These are phyloP conservation scores for Xerocomellus chrysenteron DNA, from an alignment of 768 basidiomycete genomes.

Conservation along the genomic window DNA sequence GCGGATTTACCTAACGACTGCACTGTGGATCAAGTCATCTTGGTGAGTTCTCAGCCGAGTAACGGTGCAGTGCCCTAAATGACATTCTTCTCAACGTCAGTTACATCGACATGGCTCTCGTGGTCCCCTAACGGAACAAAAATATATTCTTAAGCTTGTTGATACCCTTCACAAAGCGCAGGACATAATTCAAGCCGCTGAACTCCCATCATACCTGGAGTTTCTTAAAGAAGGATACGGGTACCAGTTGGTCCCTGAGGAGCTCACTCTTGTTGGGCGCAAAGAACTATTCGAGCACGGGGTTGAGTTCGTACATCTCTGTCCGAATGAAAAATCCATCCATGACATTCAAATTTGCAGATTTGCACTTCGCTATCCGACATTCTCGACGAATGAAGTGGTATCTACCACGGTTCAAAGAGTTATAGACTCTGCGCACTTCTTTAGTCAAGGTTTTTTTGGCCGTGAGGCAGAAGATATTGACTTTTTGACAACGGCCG, in stretches of 20 bases:
- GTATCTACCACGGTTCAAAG: conserved; percentile 15
- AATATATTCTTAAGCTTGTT: conserved; percentile 32
- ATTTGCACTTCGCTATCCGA: conserved; percentile 23
- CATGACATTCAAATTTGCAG: conserved; percentile 1
- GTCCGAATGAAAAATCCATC: background rate
- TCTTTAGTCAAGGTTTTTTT: conserved; percentile 41
- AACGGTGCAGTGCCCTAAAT: background rate
- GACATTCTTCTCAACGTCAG: conserved; percentile 18
- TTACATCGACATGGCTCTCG: conserved; percentile 44
- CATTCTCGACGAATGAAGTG: conserved; percentile 11
- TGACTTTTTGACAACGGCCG: conserved; percentile 28
- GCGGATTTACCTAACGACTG: conserved; percentile 38
- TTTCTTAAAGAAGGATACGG: conserved; percentile 40
- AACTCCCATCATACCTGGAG: conserved; percentile 32
- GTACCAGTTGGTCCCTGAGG: conserved; percentile 33
- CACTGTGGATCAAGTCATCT: conserved; percentile 39
- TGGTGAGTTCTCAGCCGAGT: conserved; percentile 25
- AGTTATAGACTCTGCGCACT: conserved; percentile 42
- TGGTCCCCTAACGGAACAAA: conserved; percentile 31
- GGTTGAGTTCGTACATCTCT: conserved; percentile 30
- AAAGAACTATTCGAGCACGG: conserved; percentile 41
- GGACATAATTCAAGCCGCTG: conserved; percentile 24
- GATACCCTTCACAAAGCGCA: conserved; percentile 27
- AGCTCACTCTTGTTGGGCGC: conserved; percentile 38
- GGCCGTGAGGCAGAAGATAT: conserved; percentile 29